Base-by-base conservation (phyloP, 495 filamentous ascomycete genomes). In the Xylaria longipes region DNA sequence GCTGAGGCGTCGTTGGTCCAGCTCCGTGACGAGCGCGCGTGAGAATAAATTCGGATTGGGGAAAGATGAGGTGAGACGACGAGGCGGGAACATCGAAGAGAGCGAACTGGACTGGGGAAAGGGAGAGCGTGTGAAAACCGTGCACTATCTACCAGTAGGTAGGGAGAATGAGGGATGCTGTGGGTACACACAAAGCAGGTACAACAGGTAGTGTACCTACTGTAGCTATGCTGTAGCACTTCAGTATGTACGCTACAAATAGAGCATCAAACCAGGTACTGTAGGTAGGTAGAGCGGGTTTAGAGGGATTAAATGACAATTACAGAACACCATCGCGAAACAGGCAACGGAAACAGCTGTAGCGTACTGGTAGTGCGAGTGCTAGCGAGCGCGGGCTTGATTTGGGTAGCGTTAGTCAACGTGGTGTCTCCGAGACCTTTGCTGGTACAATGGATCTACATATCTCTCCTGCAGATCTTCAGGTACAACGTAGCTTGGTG, bases 1-100 rank as follows among this genome's bases (percentile, higher is more conserved):
- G 62, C 73, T 69, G 50, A 43, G 62, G 72, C 25, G 58, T 60
- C 39, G 66, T 65, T 50, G 73, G 58, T 72, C 52, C 62, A 68
- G 57, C 69, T 64, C 56, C 33, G 45, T 66, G 60, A 43, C 62
- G 56, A 62, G 72, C 50, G 72, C 48, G 67, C 39, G 56, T 67
- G 48, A 56, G 52, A 63, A 58, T 48, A 33, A 71, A 70, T 35
- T 63, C 65, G 54, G 50, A 56, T 70, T 39, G 67, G 27, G 67
- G 52, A 48, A 39, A 50, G 45, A 72, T 56, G 65, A 61, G 46
- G 50, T 68, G 64, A 50, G 65, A 61, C 52, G 65, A 61, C 43
- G 65, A 56, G 68, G 71, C 58, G 57, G 37, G 37, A 69, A 56
- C 45, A 48, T 48, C 20, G n/a, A 57, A 39, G 37, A 63, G 39